Evolutionary conservation across 148 eudicot genomes (phyloP), one percentile per base, ranked within the genome.

Genomic region (Limonium bicolor): DNA sequence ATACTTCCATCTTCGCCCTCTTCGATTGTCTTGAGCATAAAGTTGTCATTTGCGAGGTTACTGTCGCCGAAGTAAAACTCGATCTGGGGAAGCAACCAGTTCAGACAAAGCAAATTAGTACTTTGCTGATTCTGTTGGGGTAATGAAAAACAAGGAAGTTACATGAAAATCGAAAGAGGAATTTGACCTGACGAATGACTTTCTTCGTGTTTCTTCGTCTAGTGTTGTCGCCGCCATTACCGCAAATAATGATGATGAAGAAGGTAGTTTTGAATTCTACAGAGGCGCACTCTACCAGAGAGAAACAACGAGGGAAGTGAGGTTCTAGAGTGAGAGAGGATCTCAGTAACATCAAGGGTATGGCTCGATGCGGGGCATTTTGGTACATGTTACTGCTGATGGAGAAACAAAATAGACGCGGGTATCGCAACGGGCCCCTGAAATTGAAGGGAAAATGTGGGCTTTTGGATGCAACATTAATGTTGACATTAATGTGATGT

Each of bases 1-100:
- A 88, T 90, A 90, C 95, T 13, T 24, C 95, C 93, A 72, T 90
- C 85, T 66, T 80, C 93, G 48, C 64, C 70, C 27, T 90, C 94
- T 28, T 57, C 43, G 41, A 88, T 56, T 2, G 92, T 61, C 24
- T 70, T 60, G 50, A 10, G 61, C 39, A 90, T 66, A 53, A 84
- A 90, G 7, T 43, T 56, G 41, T 90, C 97, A 28, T 74, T 62
- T 0, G 95, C 93, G 36, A 90, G 85, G 59, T 90, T 90, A 56
- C 97, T 90, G 45, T 90, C 97, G 53, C 97, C 67, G 61, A 88
- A 83, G 46, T 88, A 88, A 48, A 83, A 88, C 67, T 88, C 96
- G 22, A 87, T 86, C 96, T 88, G 68, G n/a, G n/a, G n/a, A n/a
- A n/a, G n/a, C n/a, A 34, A 48, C 0, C 15, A 14, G 50, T 3